Conservation (phyloP, 2,329 filamentous ascomycete species). For the Emericellopsis atlantica region DNA sequence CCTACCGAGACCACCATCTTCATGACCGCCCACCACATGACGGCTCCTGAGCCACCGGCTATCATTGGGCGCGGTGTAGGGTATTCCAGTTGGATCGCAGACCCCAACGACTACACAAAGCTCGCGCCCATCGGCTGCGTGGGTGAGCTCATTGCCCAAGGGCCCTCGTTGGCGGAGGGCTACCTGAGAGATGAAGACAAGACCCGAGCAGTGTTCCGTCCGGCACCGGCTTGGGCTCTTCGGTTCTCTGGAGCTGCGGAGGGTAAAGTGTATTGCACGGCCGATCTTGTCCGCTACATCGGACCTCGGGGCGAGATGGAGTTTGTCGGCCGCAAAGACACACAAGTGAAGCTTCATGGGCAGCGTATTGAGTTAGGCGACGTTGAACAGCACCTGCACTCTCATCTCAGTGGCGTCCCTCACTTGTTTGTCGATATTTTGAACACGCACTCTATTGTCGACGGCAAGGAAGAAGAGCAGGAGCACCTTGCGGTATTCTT, state of each 20-base stretch:
- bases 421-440: no score
- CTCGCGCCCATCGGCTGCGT: constrained; percentile 3
- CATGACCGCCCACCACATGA: not conserved
- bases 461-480: no score
- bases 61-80: constrained; percentile 3
- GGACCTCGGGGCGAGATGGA: not conserved
- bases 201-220: constrained; percentile 11
- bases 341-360: constrained; percentile 38
- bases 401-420: not conserved
- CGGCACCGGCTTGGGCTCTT: not conserved
- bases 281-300: not conserved
- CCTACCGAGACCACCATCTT: constrained; percentile 6
- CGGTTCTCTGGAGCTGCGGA: constrained; percentile 4
- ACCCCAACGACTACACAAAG: constrained; percentile 5
- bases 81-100: constrained; percentile 7
- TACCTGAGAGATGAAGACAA: constrained; percentile 25
- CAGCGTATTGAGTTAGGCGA: constrained; percentile 30
- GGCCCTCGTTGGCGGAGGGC: constrained; percentile 27
- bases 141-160: constrained; percentile 7
- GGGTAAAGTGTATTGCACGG: no score
- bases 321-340: constrained; percentile 1
- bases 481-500: no score
- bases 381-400: constrained; percentile 2
- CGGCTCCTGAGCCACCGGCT: not conserved
- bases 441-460: no score